phyloP scores from a whole-genome alignment of 2,329 filamentous ascomycete species.

The Alternaria panax region DNA sequence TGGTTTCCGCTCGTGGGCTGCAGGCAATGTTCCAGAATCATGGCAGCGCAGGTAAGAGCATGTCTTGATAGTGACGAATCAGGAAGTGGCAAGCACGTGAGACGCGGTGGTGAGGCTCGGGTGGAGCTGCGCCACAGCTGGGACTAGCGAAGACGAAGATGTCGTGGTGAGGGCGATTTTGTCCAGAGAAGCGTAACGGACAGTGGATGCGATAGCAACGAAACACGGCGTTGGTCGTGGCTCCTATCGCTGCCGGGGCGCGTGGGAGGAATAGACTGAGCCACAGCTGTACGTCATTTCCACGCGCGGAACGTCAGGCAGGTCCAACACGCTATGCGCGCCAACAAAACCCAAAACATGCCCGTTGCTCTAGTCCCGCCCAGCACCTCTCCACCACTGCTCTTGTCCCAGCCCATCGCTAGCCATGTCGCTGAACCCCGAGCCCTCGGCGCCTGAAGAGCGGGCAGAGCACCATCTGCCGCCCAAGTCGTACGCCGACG shows the following conservation, averaged over 20 bases:
- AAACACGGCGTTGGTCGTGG: neutral
- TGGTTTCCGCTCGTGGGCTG: neutral
- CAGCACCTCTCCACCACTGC: conserved; percentile 9
- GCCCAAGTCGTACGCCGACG: conserved; percentile 56
- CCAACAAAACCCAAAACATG: conserved; percentile 31
- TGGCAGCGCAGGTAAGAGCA: conserved; percentile 15
- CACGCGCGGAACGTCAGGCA: conserved; percentile 26
- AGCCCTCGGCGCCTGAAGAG: conserved; percentile 52
- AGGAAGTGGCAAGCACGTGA: conserved; percentile 22
- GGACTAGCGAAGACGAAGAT: conserved; percentile 8
- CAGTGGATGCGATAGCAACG: neutral
- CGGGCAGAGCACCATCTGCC: conserved; percentile 49
- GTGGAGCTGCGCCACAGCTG: conserved; percentile 21
- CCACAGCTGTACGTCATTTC: conserved; percentile 27
- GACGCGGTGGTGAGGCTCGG: conserved; percentile 14
- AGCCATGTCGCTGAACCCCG: conserved; percentile 52
- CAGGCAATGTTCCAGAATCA: conserved; percentile 16
- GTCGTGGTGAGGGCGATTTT: neutral
- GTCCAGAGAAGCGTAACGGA: neutral
- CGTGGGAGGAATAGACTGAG: neutral
- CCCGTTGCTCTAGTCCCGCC: neutral
- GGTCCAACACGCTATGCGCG: conserved; percentile 28
- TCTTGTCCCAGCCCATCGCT: conserved; percentile 9
- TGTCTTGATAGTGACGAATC: conserved; percentile 36
- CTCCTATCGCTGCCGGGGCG: neutral